Base-by-base conservation (phyloP, 169 alveolate genomes). In the Amoebophrya sp. region DNA sequence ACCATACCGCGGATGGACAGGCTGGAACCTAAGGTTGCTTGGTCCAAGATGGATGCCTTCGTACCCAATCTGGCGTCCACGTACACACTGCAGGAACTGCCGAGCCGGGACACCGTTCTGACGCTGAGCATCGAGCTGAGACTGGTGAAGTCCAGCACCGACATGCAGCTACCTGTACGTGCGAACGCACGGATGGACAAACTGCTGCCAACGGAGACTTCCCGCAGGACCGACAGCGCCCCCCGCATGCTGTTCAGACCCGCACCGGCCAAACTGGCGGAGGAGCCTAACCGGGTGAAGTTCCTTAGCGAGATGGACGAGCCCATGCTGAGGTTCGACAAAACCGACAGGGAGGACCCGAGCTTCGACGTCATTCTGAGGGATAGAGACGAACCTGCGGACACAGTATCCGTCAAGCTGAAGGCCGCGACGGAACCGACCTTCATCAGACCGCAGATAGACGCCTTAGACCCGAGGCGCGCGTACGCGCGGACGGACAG, bases 171-270 rank as follows among this genome's bases (percentile, higher is more conserved):
- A 23, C 90, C 90, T 23, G 29, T 33, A n/a, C 90, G 90, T 18
- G 47, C 90, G 40, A 88, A 88, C n/a, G 90, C 14, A n/a, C 35
- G 90, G 54, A 35, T 33, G 23, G 90, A 88, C 25, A 88, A 40
- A 12, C 40, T 25, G 90, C 90, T 88, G 90, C 54, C 90, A 18
- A 32, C 2, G 32, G 53, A 12, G 32, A 40, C 54, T 18, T 40
- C 40, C 47, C 53, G 40, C 40, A 88, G 14, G 1, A 40, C 47
- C 90, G 35, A 33, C 90, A 88, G 40, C 47, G 40, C 14, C 35
- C 35, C 90, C 14, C 32, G 53, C 32, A 35, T 88, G 47, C 90
- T 40, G 90, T 40, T 33, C 53, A 33, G 10, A 7, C 32, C 47
- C 53, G 3, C 35, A 32, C 40, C 47, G 35, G 40, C 53, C 0